These are phyloP conservation scores for Quercus berberidifolia DNA, from an alignment of 306 rosid genomes.

Conservation along the genomic window DNA sequence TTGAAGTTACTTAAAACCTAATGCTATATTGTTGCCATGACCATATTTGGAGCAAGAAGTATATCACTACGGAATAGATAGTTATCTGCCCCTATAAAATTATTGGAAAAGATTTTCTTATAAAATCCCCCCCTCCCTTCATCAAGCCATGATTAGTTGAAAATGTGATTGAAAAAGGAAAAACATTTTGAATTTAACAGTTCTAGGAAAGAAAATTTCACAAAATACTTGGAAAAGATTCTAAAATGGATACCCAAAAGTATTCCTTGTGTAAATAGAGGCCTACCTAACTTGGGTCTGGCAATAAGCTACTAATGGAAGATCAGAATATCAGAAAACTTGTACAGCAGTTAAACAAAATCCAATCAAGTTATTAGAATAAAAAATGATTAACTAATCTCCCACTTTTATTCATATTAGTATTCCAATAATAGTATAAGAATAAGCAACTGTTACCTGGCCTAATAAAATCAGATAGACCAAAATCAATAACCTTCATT, in stretches of 20 bases:
- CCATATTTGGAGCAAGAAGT: background rate
- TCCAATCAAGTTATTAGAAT: background rate
- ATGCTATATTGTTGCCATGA: background rate
- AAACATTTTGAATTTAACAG: too few relatives aligned
- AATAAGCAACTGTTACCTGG: slow-evolving; percentile 57
- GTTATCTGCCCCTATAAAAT: background rate
- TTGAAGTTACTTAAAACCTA: background rate
- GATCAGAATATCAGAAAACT: background rate
- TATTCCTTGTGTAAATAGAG: background rate
- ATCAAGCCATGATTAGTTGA: too few relatives aligned
- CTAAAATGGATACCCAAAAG: too few relatives aligned
- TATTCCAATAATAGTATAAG: slow-evolving; percentile 7
- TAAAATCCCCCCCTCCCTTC: background rate
- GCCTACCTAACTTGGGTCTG: background rate
- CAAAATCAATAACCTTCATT: slow-evolving; percentile 91
- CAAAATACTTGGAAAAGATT: too few relatives aligned
- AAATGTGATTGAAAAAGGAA: too few relatives aligned
- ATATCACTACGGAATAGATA: background rate
- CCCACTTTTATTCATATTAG: background rate
- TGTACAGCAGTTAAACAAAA: background rate
- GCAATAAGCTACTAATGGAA: background rate
- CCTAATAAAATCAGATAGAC: slow-evolving; percentile 89
- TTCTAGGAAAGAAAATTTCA: too few relatives aligned
- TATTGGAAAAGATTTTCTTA: background rate
- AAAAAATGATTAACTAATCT: background rate